Percentiles rank a stretch among this genome's conserved stretches.
Conservation (phyloP, 352 stramenopile species). For the Blastocystis hominis region DNA sequence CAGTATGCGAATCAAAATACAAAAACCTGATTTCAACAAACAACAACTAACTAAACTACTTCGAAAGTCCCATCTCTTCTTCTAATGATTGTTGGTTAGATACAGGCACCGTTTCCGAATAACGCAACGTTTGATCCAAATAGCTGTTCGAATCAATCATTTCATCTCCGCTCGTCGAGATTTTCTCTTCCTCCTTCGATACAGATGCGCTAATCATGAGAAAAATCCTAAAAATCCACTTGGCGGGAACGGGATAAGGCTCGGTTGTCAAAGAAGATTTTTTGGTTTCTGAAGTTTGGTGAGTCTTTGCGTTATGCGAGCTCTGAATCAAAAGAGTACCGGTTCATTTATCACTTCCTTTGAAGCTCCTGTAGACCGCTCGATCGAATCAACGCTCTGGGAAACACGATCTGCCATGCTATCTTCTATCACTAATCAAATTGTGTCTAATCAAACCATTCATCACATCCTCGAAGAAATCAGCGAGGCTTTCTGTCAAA, state of each 20-base stretch:
- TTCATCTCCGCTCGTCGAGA: background rate
- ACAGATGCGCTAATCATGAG: background rate
- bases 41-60: background rate
- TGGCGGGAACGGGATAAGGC: background rate
- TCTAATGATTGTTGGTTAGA: background rate
- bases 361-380: background rate
- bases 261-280: background rate
- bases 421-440: background rate
- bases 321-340: background rate
- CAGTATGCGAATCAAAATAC: background rate
- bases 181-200: background rate
- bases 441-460: background rate
- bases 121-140: background rate
- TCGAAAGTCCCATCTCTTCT: background rate
- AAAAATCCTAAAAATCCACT: background rate
- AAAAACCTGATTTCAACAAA: background rate
- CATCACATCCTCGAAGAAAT: slow-evolving; percentile 28
- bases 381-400: background rate
- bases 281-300: background rate
- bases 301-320: background rate
- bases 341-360: background rate
- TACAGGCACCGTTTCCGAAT: background rate
- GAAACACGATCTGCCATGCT: background rate
- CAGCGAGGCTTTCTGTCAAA: background rate
- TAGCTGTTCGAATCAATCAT: background rate